Evolutionary conservation across 2,329 filamentous ascomycete genomes (phyloP).

Genomic region (Colletotrichum liriopes): DNA sequence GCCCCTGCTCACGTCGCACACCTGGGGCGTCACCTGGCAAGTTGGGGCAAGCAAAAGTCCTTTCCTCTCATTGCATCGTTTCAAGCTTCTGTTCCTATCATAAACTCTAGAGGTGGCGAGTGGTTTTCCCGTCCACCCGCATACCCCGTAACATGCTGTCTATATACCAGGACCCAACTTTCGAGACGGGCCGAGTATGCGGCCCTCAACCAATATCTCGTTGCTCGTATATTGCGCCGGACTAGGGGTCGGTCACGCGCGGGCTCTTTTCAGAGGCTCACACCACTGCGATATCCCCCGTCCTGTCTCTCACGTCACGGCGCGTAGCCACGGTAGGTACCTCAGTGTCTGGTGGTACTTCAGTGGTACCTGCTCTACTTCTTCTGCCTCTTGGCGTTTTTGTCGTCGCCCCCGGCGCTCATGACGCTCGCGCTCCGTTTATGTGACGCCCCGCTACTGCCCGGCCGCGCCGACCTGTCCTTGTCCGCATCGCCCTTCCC

Average conservation of each 20-base stretch:
- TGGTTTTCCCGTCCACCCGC: slow-evolving; percentile 8
- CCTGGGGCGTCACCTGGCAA: neutral
- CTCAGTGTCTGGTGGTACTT: slow-evolving; percentile 45
- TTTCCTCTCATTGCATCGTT: slow-evolving; percentile 21
- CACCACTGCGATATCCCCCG: neutral
- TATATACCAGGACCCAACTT: slow-evolving; percentile 2
- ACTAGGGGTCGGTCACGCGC: neutral
- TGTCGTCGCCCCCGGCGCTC: slow-evolving; percentile 76
- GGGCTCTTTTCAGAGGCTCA: neutral
- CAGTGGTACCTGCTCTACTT: slow-evolving; percentile 57
- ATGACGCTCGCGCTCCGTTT: slow-evolving; percentile 90
- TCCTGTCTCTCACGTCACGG: slow-evolving; percentile 30
- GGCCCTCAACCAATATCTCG: neutral
- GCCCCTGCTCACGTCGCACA: slow-evolving; percentile 7
- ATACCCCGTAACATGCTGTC: slow-evolving; percentile 5
- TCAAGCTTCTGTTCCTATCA: slow-evolving; percentile 30
- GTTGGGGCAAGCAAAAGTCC: neutral
- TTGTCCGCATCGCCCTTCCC: slow-evolving; percentile 46
- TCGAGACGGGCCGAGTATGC: neutral
- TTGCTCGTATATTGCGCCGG: neutral
- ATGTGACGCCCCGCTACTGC: slow-evolving; percentile 63
- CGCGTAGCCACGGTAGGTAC: slow-evolving; percentile 43
- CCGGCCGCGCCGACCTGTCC: slow-evolving; percentile 53
- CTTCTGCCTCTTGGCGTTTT: slow-evolving; percentile 71
- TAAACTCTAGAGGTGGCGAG: slow-evolving; percentile 18